Evolutionary conservation across 1,284 basidiomycete genomes (phyloP).

Genomic region (Heterobasidion parviporum): DNA sequence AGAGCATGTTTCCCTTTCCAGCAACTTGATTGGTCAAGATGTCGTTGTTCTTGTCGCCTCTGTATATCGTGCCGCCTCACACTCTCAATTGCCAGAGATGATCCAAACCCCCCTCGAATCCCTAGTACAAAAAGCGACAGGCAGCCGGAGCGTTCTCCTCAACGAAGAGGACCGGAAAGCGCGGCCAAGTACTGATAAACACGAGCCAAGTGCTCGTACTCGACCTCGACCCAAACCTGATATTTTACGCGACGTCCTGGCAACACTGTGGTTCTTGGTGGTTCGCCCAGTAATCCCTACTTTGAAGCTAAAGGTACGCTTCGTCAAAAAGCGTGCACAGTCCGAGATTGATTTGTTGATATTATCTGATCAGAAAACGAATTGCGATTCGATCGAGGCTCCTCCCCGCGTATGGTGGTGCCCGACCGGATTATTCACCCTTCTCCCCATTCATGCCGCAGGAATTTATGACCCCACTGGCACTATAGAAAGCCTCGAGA

Average conservation of each 20-base stretch:
- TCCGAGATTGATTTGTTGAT: not conserved
- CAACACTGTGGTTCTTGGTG: not conserved
- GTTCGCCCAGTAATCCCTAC: not conserved
- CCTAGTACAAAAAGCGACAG: too few relatives aligned
- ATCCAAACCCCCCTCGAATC: not conserved
- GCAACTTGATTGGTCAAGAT: not conserved
- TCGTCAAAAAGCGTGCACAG: not conserved
- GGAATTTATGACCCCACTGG: slow-evolving; percentile 8
- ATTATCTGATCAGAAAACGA: not conserved
- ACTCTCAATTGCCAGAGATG: not conserved
- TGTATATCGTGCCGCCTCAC: not conserved
- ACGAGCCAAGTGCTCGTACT: not conserved
- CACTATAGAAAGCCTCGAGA: not conserved
- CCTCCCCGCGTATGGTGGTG: not conserved
- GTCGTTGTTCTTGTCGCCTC: not conserved
- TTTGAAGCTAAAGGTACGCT: not conserved
- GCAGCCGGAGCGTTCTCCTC: not conserved
- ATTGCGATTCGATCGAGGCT: not conserved
- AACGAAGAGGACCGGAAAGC: not conserved
- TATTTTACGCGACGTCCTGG: not conserved
- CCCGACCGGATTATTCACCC: not conserved
- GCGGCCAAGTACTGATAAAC: not conserved
- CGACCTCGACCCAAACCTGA: not conserved
- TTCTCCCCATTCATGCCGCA: slow-evolving; percentile 1
- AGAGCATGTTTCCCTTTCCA: not conserved